A percentile compares a stretch with the other conserved stretches of the same genome.
These are phyloP conservation scores for Purshia tridentata DNA, from an alignment of 306 rosid species.

Conservation along the genomic window DNA sequence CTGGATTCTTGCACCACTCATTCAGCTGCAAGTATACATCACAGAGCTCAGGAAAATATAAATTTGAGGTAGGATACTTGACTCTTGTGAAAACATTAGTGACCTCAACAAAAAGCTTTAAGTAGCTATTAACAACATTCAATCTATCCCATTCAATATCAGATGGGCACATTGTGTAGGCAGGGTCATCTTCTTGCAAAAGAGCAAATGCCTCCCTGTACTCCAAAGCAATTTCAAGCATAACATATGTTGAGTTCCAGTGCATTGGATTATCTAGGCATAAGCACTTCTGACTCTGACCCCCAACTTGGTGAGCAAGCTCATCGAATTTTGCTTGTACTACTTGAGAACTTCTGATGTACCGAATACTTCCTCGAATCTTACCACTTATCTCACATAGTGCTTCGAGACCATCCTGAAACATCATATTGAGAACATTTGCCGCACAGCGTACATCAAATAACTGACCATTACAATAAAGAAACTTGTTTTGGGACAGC, in stretches of 20 bases:
- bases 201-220: slow-evolving; percentile 69
- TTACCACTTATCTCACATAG: slow-evolving; percentile 48
- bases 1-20: slow-evolving; percentile 89
- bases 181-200: slow-evolving; percentile 65
- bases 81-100: slow-evolving; percentile 49
- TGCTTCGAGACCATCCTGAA: slow-evolving; percentile 56
- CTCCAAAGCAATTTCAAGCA: slow-evolving; percentile 79
- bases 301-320: slow-evolving; percentile 66
- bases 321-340: slow-evolving; percentile 65
- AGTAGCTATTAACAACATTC: slow-evolving; percentile 49
- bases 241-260: slow-evolving; percentile 76
- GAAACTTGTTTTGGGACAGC: slow-evolving; percentile 83
- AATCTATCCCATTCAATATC: slow-evolving; percentile 76
- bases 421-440: slow-evolving; percentile 34
- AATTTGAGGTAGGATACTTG: slow-evolving; percentile 73
- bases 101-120: slow-evolving; percentile 78
- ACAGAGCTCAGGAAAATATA: slow-evolving; percentile 90
- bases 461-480: slow-evolving; percentile 77
- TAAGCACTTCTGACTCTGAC: slow-evolving; percentile 54
- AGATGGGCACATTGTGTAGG: slow-evolving; percentile 54
- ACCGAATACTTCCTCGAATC: slow-evolving; percentile 65
- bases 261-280: slow-evolving; percentile 61
- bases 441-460: slow-evolving; percentile 52
- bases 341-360: slow-evolving; percentile 64
- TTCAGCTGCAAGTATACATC: slow-evolving; percentile 76